These are phyloP conservation scores for Jatropha multifida DNA, from an alignment of 441 rosid species.

Conservation along the genomic window DNA sequence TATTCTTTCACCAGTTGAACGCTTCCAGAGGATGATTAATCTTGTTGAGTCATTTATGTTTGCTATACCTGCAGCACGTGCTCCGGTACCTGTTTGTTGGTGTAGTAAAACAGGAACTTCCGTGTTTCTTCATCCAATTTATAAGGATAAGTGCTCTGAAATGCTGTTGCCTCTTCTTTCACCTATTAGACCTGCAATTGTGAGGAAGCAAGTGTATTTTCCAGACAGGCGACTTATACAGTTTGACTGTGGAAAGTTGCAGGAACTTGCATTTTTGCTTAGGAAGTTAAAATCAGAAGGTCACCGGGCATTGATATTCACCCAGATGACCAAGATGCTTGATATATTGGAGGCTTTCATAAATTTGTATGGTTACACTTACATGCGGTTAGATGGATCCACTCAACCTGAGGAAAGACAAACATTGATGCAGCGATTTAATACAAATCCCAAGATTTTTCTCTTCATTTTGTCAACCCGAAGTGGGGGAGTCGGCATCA, in stretches of 20 bases:
- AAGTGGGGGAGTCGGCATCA: constrained; percentile 99
- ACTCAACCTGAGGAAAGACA: constrained; percentile 99
- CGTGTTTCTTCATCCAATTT: constrained; percentile 63
- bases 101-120: constrained; percentile 68
- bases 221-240: constrained; percentile 98
- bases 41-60: constrained; percentile 93
- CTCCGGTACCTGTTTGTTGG: constrained; percentile 82
- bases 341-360: constrained; percentile 98
- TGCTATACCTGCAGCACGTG: constrained; percentile 97
- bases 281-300: constrained; percentile 94
- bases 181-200: constrained; percentile 96
- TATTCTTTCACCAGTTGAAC: constrained; percentile 91
- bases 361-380: constrained; percentile 94
- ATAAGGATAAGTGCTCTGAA: constrained; percentile 65
- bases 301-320: constrained; percentile 96
- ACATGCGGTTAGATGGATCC: constrained; percentile 99
- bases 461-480: constrained; percentile 98
- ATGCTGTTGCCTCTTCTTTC: constrained; percentile 74
- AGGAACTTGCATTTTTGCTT: constrained; percentile 89
- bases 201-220: constrained; percentile 93
- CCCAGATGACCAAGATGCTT: constrained; percentile 99
- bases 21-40: constrained; percentile 75
- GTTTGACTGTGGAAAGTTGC: constrained; percentile 99
- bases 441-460: constrained; percentile 97
- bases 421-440: constrained; percentile 98